Evolutionary conservation across 495 filamentous ascomycete species (phyloP).

Genomic region (Hypoxylon fragiforme): DNA sequence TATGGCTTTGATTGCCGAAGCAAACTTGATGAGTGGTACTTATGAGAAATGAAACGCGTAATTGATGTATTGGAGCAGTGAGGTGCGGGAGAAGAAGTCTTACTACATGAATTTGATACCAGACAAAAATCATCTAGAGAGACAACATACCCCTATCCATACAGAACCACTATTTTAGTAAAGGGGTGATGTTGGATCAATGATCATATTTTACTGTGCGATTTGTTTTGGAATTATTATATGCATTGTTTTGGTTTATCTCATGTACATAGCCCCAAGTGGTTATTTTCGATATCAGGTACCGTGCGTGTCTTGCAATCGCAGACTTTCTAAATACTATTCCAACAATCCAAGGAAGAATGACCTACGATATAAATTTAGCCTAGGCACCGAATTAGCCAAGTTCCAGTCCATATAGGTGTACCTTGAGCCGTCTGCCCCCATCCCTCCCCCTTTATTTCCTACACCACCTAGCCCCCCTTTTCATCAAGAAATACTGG

Average conservation of each 20-base stretch:
- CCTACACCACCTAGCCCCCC: neutral
- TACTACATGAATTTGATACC: conserved; percentile 36
- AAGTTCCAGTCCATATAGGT: too few species aligned
- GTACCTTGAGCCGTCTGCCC: too few species aligned
- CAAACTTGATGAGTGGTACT: conserved; percentile 16
- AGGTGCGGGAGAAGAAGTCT: conserved; percentile 25
- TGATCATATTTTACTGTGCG: neutral
- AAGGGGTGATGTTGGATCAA: conserved; percentile 7
- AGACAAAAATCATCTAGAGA: conserved; percentile 9
- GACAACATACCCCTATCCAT: conserved; percentile 7
- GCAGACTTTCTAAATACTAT: too few species aligned
- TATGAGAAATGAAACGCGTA: conserved; percentile 31
- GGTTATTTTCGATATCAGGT: too few species aligned
- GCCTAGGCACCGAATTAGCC: too few species aligned
- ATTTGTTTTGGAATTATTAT: neutral
- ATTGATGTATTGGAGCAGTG: conserved; percentile 30
- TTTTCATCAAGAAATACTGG: too few species aligned
- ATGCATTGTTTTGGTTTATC: too few species aligned
- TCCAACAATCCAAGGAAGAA: too few species aligned
- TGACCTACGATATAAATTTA: too few species aligned
- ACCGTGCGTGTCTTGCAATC: too few species aligned
- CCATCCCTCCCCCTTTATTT: too few species aligned
- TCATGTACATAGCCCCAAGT: neutral
- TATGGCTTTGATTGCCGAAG: conserved; percentile 14
- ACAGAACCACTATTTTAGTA: neutral